Evolutionary conservation across 108 stramenopile genomes (phyloP).

Genomic region (Nitzschia inconspicua): DNA sequence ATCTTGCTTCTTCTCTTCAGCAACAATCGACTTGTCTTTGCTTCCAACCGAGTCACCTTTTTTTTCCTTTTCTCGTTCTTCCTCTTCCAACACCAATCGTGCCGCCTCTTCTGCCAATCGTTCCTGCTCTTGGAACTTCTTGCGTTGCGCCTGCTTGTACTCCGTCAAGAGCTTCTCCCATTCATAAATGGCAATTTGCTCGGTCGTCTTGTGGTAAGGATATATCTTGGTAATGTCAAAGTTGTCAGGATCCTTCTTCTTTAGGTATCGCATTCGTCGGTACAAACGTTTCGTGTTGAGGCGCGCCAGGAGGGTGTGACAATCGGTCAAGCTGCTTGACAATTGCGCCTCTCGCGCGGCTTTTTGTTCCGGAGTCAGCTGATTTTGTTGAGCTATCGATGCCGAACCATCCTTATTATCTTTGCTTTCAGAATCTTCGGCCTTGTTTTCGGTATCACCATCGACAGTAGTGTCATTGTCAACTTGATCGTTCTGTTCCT

Average conservation of each 20-base stretch:
- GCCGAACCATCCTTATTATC: not conserved
- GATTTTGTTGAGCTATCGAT: not conserved
- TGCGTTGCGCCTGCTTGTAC: slow-evolving; percentile 8
- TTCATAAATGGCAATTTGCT: slow-evolving; percentile 47
- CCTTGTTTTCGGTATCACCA: not conserved
- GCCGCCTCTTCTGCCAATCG: not conserved
- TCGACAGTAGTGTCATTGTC: not conserved
- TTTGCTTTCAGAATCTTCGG: not conserved
- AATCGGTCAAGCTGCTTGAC: slow-evolving; percentile 3
- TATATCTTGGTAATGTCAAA: slow-evolving; percentile 24
- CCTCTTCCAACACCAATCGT: not conserved
- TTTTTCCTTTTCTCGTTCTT: slow-evolving; percentile 18
- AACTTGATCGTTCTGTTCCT: not conserved
- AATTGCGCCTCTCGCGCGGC: slow-evolving; percentile 11
- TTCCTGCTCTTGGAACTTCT: slow-evolving; percentile 7
- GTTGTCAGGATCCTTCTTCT: slow-evolving; percentile 11
- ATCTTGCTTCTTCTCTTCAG: not conserved
- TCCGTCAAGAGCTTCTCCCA: slow-evolving; percentile 44
- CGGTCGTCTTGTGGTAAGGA: slow-evolving; percentile 39
- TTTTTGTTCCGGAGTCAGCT: slow-evolving; percentile 4
- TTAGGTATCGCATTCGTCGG: slow-evolving; percentile 15
- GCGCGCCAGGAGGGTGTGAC: slow-evolving; percentile 51
- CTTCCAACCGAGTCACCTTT: not conserved
- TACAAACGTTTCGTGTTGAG: slow-evolving; percentile 69
- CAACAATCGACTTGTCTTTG: not conserved